Evolutionary conservation across 768 basidiomycete genomes (phyloP), one percentile per base, ranked within the genome.

Genomic region (Boletus huronensis): DNA sequence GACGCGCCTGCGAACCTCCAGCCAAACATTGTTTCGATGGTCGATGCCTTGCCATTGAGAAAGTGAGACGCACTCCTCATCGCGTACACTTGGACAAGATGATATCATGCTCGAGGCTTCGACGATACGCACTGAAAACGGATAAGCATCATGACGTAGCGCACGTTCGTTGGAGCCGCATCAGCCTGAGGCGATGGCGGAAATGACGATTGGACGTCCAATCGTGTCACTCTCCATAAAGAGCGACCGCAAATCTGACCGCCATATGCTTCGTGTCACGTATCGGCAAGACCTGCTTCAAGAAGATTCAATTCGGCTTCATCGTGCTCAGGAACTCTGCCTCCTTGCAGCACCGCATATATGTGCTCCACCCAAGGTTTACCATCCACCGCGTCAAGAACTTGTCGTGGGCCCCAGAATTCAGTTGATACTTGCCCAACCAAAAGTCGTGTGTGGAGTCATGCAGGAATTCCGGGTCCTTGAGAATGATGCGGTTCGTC

Each of bases 321-420:
- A 95, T 98, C 48, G 93, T 95, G 68, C 85, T 88, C 56, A 93
- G 74, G 14, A 95, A 75, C 72, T 95, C 93, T 14, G 85, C 87
- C 72, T 91, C 88, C 68, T 81, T 83, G 76, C 88, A 93, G 68
- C 82, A 83, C 68, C 93, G 91, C 31, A 95, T 90, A 68, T 92
- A 94, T n/a, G 92, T 95, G 69, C 79, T 87, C 93, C 94, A 19
- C 16, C 93, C 92, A 64, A 95, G 93, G 65, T 84, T 86, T 55
- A 96, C 93, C 90, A 95, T 93, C 93, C 94, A 96, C 42, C 93
- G 77, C 17, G 94, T 98, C 67, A 96, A 75, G 74, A 93, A 96
- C 72, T 96, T 93, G 77, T 93, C 90, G 72, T 94, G n/a, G n/a
- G n/a, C 93, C 23, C 93, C 92, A 3, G 90, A 93, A 70, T 95